Evolutionary conservation across 306 rosid species (phyloP), one percentile per base, ranked within the genome.

Genomic region (Purshia tridentata): DNA sequence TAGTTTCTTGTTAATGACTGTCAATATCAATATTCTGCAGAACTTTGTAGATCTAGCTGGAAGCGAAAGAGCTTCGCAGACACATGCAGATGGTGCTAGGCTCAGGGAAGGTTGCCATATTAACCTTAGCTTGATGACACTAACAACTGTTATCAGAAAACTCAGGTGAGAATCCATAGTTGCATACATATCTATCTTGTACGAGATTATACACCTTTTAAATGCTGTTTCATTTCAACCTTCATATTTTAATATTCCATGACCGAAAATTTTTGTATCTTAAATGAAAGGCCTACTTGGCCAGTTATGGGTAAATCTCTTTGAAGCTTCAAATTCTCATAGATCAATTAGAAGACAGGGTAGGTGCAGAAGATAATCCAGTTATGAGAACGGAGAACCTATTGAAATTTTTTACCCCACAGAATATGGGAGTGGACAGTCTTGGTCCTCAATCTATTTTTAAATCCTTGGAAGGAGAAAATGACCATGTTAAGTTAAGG

Each of bases 31-130:
- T 72, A 61, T 29, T 62, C 49, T 82, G 76, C 87, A 95, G 99
- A 95, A 95, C 84, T 95, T 92, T 82, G 99, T 95, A 19, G 99
- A 95, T 85, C 86, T 95, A 42, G 99, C 99, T 62, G 99, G 99
- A 82, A 95, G 99, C 67, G 99, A 95, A 87, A 92, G 99, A 84
- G 98, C 96, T 82, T 85, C 99, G 37, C 99, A 95, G 75, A 90
- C 99, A 74, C 96, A 92, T 77, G 85, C 98, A 40, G 99, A 95
- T 82, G 98, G 99, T 73, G 89, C 96, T 58, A 87, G 99, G 88
- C 93, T 95, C 72, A 84, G 96, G 88, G 99, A 95, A 84, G 99
- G 99, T 46, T 95, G 99, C 83, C 99, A 95, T 77, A 95, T 95
- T 70, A 95, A 95, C 84, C 99, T 95, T 74, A 95, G 99, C 84